Evolutionary conservation across 2,329 filamentous ascomycete genomes (phyloP).

Genomic region (Ophiostoma montium): DNA sequence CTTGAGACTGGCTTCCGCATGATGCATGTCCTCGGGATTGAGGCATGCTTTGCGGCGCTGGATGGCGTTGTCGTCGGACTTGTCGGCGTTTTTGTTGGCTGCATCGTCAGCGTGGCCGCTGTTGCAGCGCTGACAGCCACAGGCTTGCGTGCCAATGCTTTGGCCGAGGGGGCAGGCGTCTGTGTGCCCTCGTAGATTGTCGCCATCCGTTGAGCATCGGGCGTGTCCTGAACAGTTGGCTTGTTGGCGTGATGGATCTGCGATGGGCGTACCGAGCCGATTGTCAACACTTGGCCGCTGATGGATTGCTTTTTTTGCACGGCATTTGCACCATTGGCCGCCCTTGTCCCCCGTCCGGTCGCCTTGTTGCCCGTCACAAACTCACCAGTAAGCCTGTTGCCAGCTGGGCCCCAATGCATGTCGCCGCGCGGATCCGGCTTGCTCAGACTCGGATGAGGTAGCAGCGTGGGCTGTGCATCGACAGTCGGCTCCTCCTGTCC

Average conservation of each 20-base stretch:
- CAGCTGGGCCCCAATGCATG: neutral
- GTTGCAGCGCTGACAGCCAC: too few relatives aligned
- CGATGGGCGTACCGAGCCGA: neutral
- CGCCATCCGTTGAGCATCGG: too few relatives aligned
- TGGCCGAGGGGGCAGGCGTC: neutral
- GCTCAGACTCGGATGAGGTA: slow-evolving; percentile 2
- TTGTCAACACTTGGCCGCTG: neutral
- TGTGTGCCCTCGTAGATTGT: too few relatives aligned
- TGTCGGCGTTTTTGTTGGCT: neutral
- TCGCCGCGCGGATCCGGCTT: slow-evolving; percentile 4
- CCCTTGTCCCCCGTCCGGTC: neutral
- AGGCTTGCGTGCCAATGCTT: neutral
- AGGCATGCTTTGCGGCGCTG: neutral
- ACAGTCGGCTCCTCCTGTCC: neutral
- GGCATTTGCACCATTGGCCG: neutral
- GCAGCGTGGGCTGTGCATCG: neutral
- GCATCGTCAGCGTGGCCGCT: too few relatives aligned
- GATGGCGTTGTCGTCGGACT: neutral
- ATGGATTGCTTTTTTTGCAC: neutral
- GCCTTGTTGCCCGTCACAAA: too few relatives aligned
- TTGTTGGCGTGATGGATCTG: neutral
- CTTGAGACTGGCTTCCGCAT: neutral
- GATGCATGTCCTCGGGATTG: neutral
- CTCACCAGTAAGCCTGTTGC: neutral
- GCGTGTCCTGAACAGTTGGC: neutral